Conservation (phyloP, 441 rosid species). For the Euphorbia schlechtendalii region DNA sequence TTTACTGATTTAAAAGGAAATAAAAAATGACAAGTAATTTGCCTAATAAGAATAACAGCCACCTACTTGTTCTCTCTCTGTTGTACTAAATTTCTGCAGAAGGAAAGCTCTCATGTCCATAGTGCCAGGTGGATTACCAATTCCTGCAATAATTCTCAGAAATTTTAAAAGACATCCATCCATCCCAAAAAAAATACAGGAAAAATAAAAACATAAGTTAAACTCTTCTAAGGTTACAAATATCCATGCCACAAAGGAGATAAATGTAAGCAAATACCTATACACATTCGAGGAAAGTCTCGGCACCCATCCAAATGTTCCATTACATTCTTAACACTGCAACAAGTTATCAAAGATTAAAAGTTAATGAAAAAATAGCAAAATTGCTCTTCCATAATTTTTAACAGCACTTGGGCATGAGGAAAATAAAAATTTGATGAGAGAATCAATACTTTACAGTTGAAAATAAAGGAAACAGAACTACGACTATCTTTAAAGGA, state of each 20-base stretch:
- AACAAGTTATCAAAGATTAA: slow-evolving; percentile 12
- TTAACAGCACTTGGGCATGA: not conserved
- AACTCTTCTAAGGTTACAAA: slow-evolving; percentile 1
- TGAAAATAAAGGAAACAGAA: not conserved
- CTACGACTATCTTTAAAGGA: not conserved
- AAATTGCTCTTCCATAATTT: not conserved
- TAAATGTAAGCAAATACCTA: slow-evolving; percentile 41
- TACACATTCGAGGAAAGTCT: slow-evolving; percentile 69
- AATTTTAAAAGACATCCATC: not conserved
- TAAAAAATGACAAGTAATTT: not conserved
- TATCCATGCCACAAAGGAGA: not conserved
- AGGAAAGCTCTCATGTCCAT: slow-evolving; percentile 96
- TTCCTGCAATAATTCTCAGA: slow-evolving; percentile 38
- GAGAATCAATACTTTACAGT: too few species aligned
- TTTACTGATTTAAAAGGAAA: not conserved
- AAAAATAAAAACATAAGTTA: not conserved
- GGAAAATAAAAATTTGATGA: not conserved
- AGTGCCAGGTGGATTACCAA: slow-evolving; percentile 82
- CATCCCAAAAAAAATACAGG: too few species aligned
- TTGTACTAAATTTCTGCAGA: slow-evolving; percentile 69
- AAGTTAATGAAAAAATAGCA: not conserved
- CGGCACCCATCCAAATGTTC: slow-evolving; percentile 68
- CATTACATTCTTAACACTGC: slow-evolving; percentile 74
- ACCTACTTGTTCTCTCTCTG: slow-evolving; percentile 58
- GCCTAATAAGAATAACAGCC: not conserved